Evolutionary conservation across 2,329 filamentous ascomycete species (phyloP).

Genomic region (Fusarium tricinctum): DNA sequence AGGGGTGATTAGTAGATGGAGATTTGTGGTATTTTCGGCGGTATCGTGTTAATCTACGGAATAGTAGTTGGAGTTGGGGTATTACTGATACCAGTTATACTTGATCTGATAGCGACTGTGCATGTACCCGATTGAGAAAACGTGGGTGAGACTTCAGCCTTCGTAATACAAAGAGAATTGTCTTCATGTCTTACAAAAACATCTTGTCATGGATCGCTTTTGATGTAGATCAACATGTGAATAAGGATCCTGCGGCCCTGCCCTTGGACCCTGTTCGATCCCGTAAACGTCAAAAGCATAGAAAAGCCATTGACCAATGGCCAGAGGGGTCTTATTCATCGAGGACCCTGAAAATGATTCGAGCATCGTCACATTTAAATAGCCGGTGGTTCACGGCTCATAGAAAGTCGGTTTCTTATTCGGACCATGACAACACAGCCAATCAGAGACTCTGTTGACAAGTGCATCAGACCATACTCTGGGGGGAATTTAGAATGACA

Average conservation of each 20-base stretch:
- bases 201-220: not conserved
- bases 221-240: constrained; percentile 30
- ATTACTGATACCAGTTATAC: not conserved
- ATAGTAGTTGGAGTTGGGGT: not conserved
- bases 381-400: constrained; percentile 33
- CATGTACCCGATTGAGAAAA: no score
- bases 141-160: not conserved
- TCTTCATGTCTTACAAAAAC: constrained; percentile 1
- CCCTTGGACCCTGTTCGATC: constrained; percentile 8
- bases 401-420: constrained; percentile 47
- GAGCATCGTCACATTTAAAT: constrained; percentile 42
- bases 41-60: constrained; percentile 5
- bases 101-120: not conserved
- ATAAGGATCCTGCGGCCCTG: constrained; percentile 11
- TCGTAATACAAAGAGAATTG: not conserved
- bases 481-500: constrained; percentile 3
- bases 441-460: constrained; percentile 33
- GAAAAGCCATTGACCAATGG: constrained; percentile 45
- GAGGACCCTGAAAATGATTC: constrained; percentile 43
- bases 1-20: constrained; percentile 5
- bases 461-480: constrained; percentile 45
- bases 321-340: constrained; percentile 49
- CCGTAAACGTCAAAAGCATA: constrained; percentile 4
- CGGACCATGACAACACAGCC: constrained; percentile 32
- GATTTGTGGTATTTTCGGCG: constrained; percentile 11